Evolutionary conservation across 2,329 filamentous ascomycete species (phyloP), one percentile per base, ranked within the genome.

Genomic region (Pseudocercospora pini-densiflorae): DNA sequence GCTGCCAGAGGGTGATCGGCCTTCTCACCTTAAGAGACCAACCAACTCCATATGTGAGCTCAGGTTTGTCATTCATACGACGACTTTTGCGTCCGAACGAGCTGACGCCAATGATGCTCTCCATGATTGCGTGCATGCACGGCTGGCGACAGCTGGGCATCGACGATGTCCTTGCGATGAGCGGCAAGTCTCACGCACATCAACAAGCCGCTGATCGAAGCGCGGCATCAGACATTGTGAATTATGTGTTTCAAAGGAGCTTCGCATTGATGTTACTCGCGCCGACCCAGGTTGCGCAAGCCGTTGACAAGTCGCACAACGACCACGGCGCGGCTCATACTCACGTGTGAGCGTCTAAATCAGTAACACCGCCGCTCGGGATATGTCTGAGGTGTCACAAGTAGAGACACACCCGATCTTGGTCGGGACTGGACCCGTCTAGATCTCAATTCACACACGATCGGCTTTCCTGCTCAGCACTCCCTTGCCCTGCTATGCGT

Each of bases 101-200:
- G 23, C 47, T 21, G 47, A 27, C 19, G 19, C 19, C 47, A 27
- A 24, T 51, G 21, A 62, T 70, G 66, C 62, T 66, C 66, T 60
- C 64, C 66, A 63, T 68, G 66, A 68, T 68, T 67, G 61, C 62
- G 66, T 67, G 68, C 64, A 70, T 66, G 53, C 29, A 51, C 59
- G 58, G 40, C 51, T 31, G 40, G 45, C 53, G 62, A 63, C 55
- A 60, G 61, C 61, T 67, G 54, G 62, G 60, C 68, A 70, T 70
- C 68, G 64, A 67, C 68, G 68, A 68, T 70, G 68, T 36, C 14
- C 47, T 24, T 21, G 58, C 58, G 51, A 55, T 55, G 51, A 23
- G 51, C 47, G 60, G 60, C 19, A 57, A 57, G 33, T 24, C 40
- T 23, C 31, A n/a, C 12, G 54, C 58, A 54, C 59, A 65, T 61